Evolutionary conservation across 1,284 basidiomycete genomes (phyloP).

Genomic region (Stygiomarasmius scandens): DNA sequence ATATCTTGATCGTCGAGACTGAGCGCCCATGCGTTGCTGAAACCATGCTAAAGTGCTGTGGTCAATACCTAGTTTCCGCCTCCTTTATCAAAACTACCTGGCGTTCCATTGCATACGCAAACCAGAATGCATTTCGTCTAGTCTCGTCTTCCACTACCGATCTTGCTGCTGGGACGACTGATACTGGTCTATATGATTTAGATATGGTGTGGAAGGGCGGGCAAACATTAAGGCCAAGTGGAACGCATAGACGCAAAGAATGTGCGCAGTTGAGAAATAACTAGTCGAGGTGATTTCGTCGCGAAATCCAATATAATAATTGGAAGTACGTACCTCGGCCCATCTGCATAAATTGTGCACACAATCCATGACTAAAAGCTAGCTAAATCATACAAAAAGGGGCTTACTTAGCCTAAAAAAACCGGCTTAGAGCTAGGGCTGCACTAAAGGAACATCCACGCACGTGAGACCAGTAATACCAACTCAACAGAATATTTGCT

Average conservation of each 20-base stretch:
- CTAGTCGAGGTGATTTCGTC: slow-evolving; percentile 33
- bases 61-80: slow-evolving; percentile 34
- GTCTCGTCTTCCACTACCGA: slow-evolving; percentile 70
- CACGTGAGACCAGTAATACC: slow-evolving; percentile 70
- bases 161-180: slow-evolving; percentile 58
- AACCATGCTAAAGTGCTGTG: slow-evolving; percentile 66
- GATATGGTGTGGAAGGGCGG: slow-evolving; percentile 68
- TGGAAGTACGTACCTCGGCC: slow-evolving; percentile 57
- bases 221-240: slow-evolving; percentile 68
- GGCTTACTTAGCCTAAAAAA: background rate
- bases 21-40: slow-evolving; percentile 70
- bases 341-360: slow-evolving; percentile 46
- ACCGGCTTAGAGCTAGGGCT: background rate
- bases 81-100: background rate
- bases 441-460: background rate
- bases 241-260: slow-evolving; percentile 60
- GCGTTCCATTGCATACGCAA: slow-evolving; percentile 55
- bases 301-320: background rate
- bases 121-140: slow-evolving; percentile 73
- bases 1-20: slow-evolving; percentile 73
- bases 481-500: slow-evolving; percentile 66
- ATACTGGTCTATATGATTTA: slow-evolving; percentile 52
- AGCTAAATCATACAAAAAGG: background rate
- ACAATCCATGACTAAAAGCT: background rate
- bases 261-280: slow-evolving; percentile 61